Base-by-base conservation (phyloP, 2,329 filamentous ascomycete species). In the Lecanicillium sp. region DNA sequence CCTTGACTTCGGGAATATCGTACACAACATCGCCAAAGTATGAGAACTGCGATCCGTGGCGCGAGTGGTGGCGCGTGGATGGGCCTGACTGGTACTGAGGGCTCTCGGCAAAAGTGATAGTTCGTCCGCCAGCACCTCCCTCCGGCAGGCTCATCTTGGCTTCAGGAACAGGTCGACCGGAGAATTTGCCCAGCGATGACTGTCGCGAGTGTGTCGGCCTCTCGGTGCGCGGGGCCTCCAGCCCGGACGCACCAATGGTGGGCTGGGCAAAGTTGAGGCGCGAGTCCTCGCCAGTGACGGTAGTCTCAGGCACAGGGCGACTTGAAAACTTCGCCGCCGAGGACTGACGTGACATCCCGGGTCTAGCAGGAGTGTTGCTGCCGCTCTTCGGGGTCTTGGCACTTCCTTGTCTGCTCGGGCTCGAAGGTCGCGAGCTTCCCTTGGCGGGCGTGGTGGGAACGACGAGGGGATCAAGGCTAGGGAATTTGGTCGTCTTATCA, bases 281-380 rank as follows among this genome's bases (percentile, higher is more conserved):
- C 1, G 77, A 70, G 1, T 58, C 86, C 51, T 86, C 79, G 1
- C 72, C 70, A 3, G 79, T 78, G 19, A 89, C 75, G 51, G 74
- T 78, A 2, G 86, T 83, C 54, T 85, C 79, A 0, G 87, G 87
- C 1, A 87, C 80, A 0, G 86, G 81, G 5, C 79, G 81, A 43
- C 84, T 90, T 0, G 83, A 84, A 62, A 91, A 91, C 30, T 79
- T 79, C 37, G 77, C 67, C 2, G 75, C 58, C 1, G 70, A 81
- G 19, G 75, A 70, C 45, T 79, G 73, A 5, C 75, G 68, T 2
- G 77, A 76, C 8, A 77, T 63, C 12, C 65, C 64, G 6, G 78
- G 78, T 24, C 73, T 70, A 43, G 54, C 58, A 38, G 59, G 53
- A 33, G 63, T 43, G 11, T 41, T 46, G 11, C 21, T 30, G n/a